phyloP scores from a whole-genome alignment of 2,329 filamentous ascomycete genomes.

The Alternaria ventricosa region DNA sequence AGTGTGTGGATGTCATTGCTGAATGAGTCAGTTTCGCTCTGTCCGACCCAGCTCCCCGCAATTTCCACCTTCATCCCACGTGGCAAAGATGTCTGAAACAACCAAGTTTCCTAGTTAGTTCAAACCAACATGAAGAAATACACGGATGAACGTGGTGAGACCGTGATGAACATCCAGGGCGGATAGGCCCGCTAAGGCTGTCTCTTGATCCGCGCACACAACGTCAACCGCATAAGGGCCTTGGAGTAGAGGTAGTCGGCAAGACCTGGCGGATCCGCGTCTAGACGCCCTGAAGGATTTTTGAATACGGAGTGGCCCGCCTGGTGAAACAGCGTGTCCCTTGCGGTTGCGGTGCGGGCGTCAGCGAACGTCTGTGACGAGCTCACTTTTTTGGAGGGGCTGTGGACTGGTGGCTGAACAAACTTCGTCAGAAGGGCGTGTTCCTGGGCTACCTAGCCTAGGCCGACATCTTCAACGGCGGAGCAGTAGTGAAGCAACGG shows the following conservation, averaged over 20 bases:
- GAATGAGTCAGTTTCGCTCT: slow-evolving; percentile 3
- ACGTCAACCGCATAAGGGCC: neutral
- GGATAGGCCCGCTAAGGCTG: neutral
- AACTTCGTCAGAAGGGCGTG: slow-evolving; percentile 1
- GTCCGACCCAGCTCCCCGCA: neutral
- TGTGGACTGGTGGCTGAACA: neutral
- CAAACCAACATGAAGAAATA: neutral
- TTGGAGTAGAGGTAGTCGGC: neutral
- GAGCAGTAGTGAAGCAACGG: slow-evolving; percentile 9
- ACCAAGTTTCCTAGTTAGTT: neutral
- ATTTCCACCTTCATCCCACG: neutral
- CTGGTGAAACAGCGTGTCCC: neutral
- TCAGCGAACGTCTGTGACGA: slow-evolving; percentile 2
- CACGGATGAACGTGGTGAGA: neutral
- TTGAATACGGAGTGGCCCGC: neutral
- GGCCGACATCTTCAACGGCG: slow-evolving; percentile 1
- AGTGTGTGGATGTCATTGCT: neutral
- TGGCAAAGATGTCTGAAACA: slow-evolving; percentile 1
- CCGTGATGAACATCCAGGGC: neutral
- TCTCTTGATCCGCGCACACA: slow-evolving; percentile 3
- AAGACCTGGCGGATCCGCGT: neutral
- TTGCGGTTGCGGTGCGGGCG: neutral
- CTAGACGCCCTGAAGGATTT: neutral
- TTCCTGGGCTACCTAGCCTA: slow-evolving; percentile 2
- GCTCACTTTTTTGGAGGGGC: neutral